Percentiles rank a stretch among this genome's conserved stretches.
Evolutionary conservation across 208 protist species (phyloP).

Genomic region (Phytomonas francai): DNA sequence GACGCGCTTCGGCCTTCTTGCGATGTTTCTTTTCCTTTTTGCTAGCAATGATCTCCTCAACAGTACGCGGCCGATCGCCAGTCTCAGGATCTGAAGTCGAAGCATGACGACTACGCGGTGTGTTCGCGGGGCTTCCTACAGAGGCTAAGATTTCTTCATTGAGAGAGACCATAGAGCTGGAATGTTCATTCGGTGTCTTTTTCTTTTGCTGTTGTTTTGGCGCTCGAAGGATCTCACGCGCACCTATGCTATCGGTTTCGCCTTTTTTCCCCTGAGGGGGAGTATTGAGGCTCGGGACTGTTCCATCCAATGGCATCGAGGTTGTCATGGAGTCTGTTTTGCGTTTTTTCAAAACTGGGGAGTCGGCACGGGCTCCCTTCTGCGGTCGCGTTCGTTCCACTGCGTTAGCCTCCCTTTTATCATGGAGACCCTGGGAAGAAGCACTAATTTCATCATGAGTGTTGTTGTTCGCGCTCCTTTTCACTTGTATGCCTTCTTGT

Average conservation of each 20-base stretch:
- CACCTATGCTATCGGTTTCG: no score
- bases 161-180: conserved; percentile 16
- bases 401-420: conserved; percentile 3
- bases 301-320: no score
- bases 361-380: no score
- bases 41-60: conserved; percentile 57
- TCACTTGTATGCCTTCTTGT: conserved; percentile 4
- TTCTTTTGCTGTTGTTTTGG: conserved; percentile 1
- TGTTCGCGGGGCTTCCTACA: conserved; percentile 16
- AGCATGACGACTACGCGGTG: conserved; percentile 2
- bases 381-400: background rate
- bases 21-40: conserved; percentile 82
- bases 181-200: conserved; percentile 7
- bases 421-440: background rate
- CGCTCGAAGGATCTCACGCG: no score
- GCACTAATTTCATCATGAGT: conserved; percentile 7
- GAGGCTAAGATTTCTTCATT: conserved; percentile 27
- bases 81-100: background rate
- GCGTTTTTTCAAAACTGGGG: no score
- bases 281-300: no score
- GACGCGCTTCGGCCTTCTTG: conserved; percentile 50
- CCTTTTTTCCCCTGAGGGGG: no score
- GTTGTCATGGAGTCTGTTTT: no score
- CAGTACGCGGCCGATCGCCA: conserved; percentile 10
- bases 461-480: conserved; percentile 1